Evolutionary conservation across 148 eudicot genomes (phyloP), one percentile per base, ranked within the genome.

Genomic region (Amaranthus hypochondriacus): DNA sequence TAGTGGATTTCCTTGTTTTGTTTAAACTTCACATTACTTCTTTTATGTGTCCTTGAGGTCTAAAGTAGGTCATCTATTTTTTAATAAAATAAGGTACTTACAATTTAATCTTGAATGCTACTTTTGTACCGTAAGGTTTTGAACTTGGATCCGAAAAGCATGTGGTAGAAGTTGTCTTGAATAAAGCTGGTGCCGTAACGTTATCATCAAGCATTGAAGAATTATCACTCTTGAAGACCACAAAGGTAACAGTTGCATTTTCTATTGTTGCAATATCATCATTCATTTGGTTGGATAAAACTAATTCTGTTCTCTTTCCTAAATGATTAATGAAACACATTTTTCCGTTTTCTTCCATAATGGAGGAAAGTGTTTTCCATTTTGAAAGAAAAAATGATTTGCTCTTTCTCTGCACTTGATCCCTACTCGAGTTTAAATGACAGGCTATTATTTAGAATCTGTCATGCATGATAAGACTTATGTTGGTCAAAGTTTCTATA

Each of bases 81-180:
- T 58, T 9, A 21, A 57, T 48, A 49, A 42, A 58, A 42, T 21
- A 15, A 9, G 5, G 3, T 43, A 8, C 46, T 51, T 15, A 53
- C 7, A 44, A 53, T 10, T 52, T 68, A 6, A 76, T 42, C 15
- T 42, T 54, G 53, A 53, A 18, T 73, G 6, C 68, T 58, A n/a
- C 42, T 79, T 64, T 70, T 72, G 44, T 68, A 15, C 44, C 53
- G 75, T 43, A 66, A 95, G 99, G 99, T 70, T 95, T 92, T 80
- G 89, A 92, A 81, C 97, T 95, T 78, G 99, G 99, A 76, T 86
- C 97, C 46, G 99, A 92, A 85, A 90, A 85, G 79, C 99, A 92
- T 79, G 84, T 83, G 55, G 83, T 97, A 12, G 97, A 95, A 86
- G 96, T 90, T 62, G 76, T 81, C 9, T 76, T 92, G 48, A 84